phyloP scores from a whole-genome alignment of 345 rosid genomes.

The Murraya koenigii region DNA sequence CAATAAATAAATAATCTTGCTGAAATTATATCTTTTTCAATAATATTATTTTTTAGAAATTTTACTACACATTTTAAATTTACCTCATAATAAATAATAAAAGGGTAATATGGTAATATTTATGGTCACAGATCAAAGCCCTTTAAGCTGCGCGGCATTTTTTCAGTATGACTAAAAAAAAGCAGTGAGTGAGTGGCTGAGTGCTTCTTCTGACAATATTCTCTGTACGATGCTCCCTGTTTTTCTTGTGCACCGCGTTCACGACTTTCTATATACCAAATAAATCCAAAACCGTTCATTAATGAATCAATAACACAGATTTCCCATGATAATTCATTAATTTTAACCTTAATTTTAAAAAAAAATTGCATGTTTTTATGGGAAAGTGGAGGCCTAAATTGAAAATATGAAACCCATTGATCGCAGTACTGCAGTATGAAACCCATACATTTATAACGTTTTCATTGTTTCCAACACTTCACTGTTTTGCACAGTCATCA shows the following conservation, averaged over 20 bases:
- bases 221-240: conserved; percentile 46
- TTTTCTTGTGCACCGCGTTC: conserved; percentile 17
- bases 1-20: too few species aligned
- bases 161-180: background rate
- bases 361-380: background rate
- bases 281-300: background rate
- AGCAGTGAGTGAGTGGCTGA: background rate
- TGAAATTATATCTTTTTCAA: too few species aligned
- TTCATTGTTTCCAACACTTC: conserved; percentile 15
- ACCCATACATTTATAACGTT: conserved; percentile 10
- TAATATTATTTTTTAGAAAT: too few species aligned
- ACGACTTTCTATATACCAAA: background rate
- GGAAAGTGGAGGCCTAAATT: background rate
- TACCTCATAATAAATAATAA: too few species aligned
- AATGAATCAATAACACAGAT: too few species aligned
- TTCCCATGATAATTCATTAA: too few species aligned
- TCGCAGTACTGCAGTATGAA: too few species aligned
- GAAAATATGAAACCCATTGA: background rate
- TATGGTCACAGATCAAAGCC: background rate
- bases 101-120: conserved; percentile 10
- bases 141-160: conserved; percentile 10
- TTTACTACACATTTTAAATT: too few species aligned
- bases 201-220: conserved; percentile 60
- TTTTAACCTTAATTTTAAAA: background rate
- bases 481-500: conserved; percentile 4